A percentile compares a stretch with the other conserved stretches of the same genome.
These are phyloP conservation scores for Camillea tinctor DNA, from an alignment of 2,329 filamentous ascomycete genomes.

Conservation along the genomic window DNA sequence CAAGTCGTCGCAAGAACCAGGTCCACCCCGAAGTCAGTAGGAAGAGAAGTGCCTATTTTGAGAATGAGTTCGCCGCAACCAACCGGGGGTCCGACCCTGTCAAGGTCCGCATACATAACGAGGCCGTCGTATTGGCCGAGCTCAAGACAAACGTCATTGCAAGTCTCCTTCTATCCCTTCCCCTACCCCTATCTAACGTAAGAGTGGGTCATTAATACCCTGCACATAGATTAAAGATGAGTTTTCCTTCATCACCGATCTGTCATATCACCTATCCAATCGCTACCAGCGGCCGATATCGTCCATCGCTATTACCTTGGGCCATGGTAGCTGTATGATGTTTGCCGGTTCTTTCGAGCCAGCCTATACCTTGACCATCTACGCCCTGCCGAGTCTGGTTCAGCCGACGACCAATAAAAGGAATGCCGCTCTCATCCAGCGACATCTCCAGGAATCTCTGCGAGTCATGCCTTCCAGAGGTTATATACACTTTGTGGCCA, in stretches of 20 bases:
- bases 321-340: slow-evolving; percentile 72
- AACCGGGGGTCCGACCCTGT: slow-evolving; percentile 33
- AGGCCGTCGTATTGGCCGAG: slow-evolving; percentile 62
- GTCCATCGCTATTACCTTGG: slow-evolving; percentile 72
- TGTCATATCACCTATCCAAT: slow-evolving; percentile 70
- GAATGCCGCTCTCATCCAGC: slow-evolving; percentile 74
- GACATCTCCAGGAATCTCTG: slow-evolving; percentile 69
- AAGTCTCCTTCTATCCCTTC: slow-evolving; percentile 27
- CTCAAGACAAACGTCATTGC: slow-evolving; percentile 65
- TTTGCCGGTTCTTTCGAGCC: slow-evolving; percentile 75
- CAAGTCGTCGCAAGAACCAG: slow-evolving; percentile 31
- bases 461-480: slow-evolving; percentile 66
- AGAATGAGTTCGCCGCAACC: slow-evolving; percentile 41
- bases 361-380: slow-evolving; percentile 75
- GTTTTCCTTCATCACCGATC: slow-evolving; percentile 69
- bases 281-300: slow-evolving; percentile 74
- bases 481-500: slow-evolving; percentile 68
- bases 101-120: slow-evolving; percentile 48
- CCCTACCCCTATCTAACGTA: background rate
- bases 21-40: slow-evolving; percentile 34
- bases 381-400: slow-evolving; percentile 65
- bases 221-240: slow-evolving; percentile 69
- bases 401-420: slow-evolving; percentile 76
- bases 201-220: slow-evolving; percentile 6
- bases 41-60: slow-evolving; percentile 45